Evolutionary conservation across 495 filamentous ascomycete species (phyloP).

Genomic region (Lophium mytilinum): DNA sequence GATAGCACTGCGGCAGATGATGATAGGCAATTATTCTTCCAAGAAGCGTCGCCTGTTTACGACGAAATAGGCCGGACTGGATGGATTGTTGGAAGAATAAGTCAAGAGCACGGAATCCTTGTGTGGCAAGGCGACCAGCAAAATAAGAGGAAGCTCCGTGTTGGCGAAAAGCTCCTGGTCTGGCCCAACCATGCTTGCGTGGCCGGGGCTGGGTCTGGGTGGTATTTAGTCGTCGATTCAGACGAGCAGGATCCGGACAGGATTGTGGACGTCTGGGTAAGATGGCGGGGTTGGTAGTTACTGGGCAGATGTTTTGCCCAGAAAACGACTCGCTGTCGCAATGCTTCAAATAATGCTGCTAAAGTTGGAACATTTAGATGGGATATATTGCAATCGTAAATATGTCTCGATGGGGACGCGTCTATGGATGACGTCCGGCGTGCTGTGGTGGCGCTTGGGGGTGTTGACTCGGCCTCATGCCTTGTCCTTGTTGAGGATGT

Average conservation of each 20-base stretch:
- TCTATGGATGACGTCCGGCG: not conserved
- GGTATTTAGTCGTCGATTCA: slow-evolving; percentile 70
- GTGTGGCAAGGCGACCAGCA: slow-evolving; percentile 39
- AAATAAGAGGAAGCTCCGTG: slow-evolving; percentile 46
- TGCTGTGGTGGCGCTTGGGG: not conserved
- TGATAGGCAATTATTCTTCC: not conserved
- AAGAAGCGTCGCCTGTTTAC: slow-evolving; percentile 8
- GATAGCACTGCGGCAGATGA: no score
- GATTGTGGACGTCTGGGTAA: slow-evolving; percentile 35
- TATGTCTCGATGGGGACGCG: no score
- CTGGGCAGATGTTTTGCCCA: not conserved
- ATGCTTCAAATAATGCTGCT: no score
- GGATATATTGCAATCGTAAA: no score
- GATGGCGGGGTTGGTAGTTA: slow-evolving; percentile 39
- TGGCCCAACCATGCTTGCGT: slow-evolving; percentile 87
- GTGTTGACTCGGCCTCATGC: slow-evolving; percentile 1
- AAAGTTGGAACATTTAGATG: not conserved
- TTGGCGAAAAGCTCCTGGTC: slow-evolving; percentile 57
- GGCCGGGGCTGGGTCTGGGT: slow-evolving; percentile 61
- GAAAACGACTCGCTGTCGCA: not conserved
- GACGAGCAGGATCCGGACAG: slow-evolving; percentile 36
- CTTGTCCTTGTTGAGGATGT: no score
- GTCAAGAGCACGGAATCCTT: slow-evolving; percentile 37
- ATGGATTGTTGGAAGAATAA: slow-evolving; percentile 36
- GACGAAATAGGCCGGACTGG: slow-evolving; percentile 29